A percentile compares a stretch with the other conserved stretches of the same genome.
Conservation (phyloP, 2,329 filamentous ascomycete species). For the Beauveria pseudobassiana region DNA sequence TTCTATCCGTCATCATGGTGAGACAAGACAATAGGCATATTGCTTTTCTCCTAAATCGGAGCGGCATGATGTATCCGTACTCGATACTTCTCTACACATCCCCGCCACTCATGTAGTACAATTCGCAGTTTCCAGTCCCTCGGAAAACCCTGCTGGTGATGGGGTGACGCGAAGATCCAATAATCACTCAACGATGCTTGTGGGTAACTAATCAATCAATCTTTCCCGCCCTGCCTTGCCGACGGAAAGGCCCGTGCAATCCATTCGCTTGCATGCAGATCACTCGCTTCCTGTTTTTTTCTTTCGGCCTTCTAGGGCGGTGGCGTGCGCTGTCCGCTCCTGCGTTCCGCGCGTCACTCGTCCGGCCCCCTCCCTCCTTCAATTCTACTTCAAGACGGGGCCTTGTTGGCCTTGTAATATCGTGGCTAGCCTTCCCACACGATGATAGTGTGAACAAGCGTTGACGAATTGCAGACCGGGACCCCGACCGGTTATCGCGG, state of each 20-base stretch:
- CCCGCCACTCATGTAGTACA: not conserved
- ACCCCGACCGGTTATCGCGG: no score
- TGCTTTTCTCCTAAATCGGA: not conserved
- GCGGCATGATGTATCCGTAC: not conserved
- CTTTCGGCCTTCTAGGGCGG: not conserved
- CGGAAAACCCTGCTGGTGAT: not conserved
- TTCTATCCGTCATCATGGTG: not conserved
- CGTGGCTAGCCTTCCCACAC: no score
- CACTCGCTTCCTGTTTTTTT: not conserved
- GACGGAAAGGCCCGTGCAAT: not conserved
- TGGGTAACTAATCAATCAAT: no score
- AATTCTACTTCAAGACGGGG: no score
- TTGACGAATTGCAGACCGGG: no score
- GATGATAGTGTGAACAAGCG: no score
- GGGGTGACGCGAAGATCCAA: not conserved
- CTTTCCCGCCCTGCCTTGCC: not conserved
- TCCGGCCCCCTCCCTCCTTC: no score
- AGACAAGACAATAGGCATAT: not conserved
- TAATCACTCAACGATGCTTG: no score
- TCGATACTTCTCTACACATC: no score
- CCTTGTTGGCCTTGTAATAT: no score
- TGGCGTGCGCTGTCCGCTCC: no score
- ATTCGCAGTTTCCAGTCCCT: not conserved
- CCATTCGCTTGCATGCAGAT: not conserved
- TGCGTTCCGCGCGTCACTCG: no score